Evolutionary conservation across 1,284 basidiomycete species (phyloP).

Genomic region (Rhodotorula glutinis): DNA sequence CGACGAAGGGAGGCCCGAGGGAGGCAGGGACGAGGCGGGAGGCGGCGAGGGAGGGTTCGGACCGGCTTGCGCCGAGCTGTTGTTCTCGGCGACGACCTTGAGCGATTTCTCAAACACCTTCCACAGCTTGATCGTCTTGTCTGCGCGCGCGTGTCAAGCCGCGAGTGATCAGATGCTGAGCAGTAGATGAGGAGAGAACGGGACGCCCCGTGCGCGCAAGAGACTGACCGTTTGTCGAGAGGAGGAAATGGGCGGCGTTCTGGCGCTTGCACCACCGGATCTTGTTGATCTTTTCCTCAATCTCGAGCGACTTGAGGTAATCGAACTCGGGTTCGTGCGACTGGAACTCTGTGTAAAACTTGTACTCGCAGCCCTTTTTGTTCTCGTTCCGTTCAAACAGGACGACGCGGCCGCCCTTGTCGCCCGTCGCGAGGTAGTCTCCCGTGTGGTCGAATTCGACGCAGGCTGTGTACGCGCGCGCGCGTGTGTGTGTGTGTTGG

Average conservation of each 20-base stretch:
- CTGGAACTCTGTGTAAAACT: slow-evolving; percentile 99
- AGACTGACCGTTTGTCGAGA: slow-evolving; percentile 87
- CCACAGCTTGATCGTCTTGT: slow-evolving; percentile 99
- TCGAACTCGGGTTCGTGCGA: slow-evolving; percentile 99
- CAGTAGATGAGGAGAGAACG: too few species aligned
- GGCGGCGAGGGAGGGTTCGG: slow-evolving; percentile 32
- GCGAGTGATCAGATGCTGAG: background rate
- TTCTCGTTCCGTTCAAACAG: slow-evolving; percentile 96
- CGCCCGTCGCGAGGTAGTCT: slow-evolving; percentile 97
- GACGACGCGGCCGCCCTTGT: slow-evolving; percentile 98
- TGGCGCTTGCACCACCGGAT: slow-evolving; percentile 99
- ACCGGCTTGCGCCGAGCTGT: slow-evolving; percentile 50
- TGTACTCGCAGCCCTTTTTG: slow-evolving; percentile 99
- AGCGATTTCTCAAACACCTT: slow-evolving; percentile 99
- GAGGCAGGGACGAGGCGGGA: slow-evolving; percentile 6
- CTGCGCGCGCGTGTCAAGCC: slow-evolving; percentile 53
- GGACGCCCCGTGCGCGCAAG: too few species aligned
- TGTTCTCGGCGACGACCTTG: slow-evolving; percentile 94
- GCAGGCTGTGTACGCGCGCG: slow-evolving; percentile 55
- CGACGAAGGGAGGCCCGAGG: slow-evolving; percentile 22
- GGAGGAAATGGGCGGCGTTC: slow-evolving; percentile 92
- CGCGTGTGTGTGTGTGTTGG: background rate
- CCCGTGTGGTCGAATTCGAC: slow-evolving; percentile 99
- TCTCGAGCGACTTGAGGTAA: slow-evolving; percentile 98
- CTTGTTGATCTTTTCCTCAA: slow-evolving; percentile 99